A percentile compares a stretch with the other conserved stretches of the same genome.
phyloP scores from a whole-genome alignment of 352 stramenopile species.

The Globisporangium spinosum region DNA sequence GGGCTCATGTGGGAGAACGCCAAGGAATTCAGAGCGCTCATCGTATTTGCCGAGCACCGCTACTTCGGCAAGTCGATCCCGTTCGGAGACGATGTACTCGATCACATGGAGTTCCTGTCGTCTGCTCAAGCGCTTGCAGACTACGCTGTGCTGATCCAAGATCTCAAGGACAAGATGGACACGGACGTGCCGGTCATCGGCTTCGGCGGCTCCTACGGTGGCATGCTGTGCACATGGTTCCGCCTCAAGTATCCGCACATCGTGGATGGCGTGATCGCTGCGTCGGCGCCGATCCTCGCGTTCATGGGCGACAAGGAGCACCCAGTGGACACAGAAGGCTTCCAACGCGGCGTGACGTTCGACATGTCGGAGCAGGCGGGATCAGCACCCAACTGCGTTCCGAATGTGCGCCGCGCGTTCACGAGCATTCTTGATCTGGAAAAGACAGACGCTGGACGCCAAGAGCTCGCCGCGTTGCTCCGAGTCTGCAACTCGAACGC shows the following conservation, averaged over 20 bases:
- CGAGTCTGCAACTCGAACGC: constrained; percentile 26
- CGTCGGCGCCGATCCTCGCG: constrained; percentile 55
- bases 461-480: constrained; percentile 25
- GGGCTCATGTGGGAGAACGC: constrained; percentile 2
- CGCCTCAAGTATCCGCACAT: constrained; percentile 73
- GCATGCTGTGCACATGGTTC: constrained; percentile 75
- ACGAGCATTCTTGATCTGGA: constrained; percentile 16
- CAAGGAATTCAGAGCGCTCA: constrained; percentile 24
- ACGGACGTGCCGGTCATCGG: constrained; percentile 54
- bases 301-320: constrained; percentile 46
- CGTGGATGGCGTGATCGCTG: constrained; percentile 59
- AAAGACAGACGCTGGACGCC: constrained; percentile 20
- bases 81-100: constrained; percentile 39
- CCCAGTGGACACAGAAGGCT: constrained; percentile 36
- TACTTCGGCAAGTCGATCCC: constrained; percentile 79
- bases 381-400: constrained; percentile 32
- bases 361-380: constrained; percentile 37
- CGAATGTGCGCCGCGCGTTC: constrained; percentile 30
- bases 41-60: constrained; percentile 76
- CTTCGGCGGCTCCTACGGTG: constrained; percentile 77
- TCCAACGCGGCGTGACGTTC: constrained; percentile 38
- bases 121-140: constrained; percentile 83
- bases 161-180: constrained; percentile 35
- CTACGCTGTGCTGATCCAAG: constrained; percentile 52
- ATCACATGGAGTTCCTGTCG: constrained; percentile 73